These are phyloP conservation scores for Eucalyptus sp. DNA, from an alignment of 345 rosid species.

Conservation along the genomic window DNA sequence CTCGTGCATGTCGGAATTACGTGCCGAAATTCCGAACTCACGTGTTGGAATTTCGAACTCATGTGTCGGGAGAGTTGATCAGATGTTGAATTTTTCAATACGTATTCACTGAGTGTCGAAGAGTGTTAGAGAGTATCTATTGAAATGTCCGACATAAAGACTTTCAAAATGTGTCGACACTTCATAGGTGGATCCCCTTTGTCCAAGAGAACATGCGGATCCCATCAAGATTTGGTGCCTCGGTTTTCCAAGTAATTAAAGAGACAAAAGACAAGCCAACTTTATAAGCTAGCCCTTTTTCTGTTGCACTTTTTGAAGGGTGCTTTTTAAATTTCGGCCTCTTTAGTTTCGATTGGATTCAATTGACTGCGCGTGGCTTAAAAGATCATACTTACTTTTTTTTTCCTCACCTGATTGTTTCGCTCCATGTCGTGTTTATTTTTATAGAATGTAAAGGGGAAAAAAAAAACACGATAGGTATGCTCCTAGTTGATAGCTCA, in stretches of 20 bases:
- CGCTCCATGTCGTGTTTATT: background rate
- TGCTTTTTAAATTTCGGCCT: background rate
- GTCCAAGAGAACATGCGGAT: background rate
- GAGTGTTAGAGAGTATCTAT: rapidly evolving
- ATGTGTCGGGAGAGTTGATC: too few species aligned
- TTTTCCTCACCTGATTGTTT: background rate
- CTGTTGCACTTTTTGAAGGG: background rate
- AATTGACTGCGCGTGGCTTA: background rate
- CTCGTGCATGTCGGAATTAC: rapidly evolving
- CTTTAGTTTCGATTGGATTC: background rate
- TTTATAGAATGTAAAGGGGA: background rate
- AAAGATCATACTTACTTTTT: background rate
- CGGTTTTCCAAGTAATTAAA: background rate
- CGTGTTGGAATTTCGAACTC: too few species aligned
- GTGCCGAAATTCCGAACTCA: rapidly evolving
- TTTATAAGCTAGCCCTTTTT: background rate
- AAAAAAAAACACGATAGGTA: background rate
- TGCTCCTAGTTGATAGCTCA: background rate
- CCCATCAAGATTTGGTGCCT: background rate
- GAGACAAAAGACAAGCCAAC: background rate
- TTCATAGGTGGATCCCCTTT: background rate
- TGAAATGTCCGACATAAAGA: rapidly evolving
- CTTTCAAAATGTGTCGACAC: too few species aligned
- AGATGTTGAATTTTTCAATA: rapidly evolving
- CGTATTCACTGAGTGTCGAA: rapidly evolving